Evolutionary conservation across 805 yeast genomes (phyloP).

Genomic region (Soucietia sequanensis): DNA sequence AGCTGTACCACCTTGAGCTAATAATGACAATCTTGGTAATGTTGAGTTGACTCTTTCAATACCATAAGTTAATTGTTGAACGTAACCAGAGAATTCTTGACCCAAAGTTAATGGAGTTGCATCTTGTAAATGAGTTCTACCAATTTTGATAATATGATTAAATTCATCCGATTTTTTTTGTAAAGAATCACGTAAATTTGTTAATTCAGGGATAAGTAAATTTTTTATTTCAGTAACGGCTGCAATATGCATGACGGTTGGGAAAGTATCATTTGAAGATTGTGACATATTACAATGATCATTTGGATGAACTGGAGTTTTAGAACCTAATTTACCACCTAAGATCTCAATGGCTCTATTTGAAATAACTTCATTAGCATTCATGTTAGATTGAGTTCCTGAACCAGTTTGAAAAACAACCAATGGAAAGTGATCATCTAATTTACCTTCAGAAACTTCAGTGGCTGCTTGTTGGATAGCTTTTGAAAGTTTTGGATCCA

Average conservation of each 20-base stretch:
- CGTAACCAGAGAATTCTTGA: slow-evolving; percentile 40
- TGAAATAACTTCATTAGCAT: slow-evolving; percentile 40
- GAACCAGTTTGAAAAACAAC: slow-evolving; percentile 41
- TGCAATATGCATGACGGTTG: slow-evolving; percentile 43
- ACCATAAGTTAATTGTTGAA: slow-evolving; percentile 35
- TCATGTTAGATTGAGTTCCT: slow-evolving; percentile 42
- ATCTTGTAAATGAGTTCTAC: slow-evolving; percentile 41
- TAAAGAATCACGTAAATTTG: slow-evolving; percentile 32
- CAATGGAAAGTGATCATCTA: slow-evolving; percentile 40
- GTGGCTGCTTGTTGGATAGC: slow-evolving; percentile 38
- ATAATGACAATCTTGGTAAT: slow-evolving; percentile 31
- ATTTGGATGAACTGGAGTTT: slow-evolving; percentile 39
- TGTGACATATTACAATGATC: slow-evolving; percentile 42
- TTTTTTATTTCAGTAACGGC: slow-evolving; percentile 34
- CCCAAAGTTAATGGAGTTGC: slow-evolving; percentile 42
- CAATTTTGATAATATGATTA: slow-evolving; percentile 35
- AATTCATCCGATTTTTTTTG: slow-evolving; percentile 30
- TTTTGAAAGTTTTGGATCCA: slow-evolving; percentile 29
- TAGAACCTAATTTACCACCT: slow-evolving; percentile 37
- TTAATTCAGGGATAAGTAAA: slow-evolving; percentile 31
- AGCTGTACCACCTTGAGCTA: slow-evolving; percentile 43
- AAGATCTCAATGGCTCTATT: slow-evolving; percentile 39
- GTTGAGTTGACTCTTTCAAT: slow-evolving; percentile 30
- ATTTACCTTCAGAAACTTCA: slow-evolving; percentile 38
- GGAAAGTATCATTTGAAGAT: slow-evolving; percentile 39